Base-by-base conservation (phyloP, 192 early-diverging fungal species). In the Pilobolus umbonatus region DNA sequence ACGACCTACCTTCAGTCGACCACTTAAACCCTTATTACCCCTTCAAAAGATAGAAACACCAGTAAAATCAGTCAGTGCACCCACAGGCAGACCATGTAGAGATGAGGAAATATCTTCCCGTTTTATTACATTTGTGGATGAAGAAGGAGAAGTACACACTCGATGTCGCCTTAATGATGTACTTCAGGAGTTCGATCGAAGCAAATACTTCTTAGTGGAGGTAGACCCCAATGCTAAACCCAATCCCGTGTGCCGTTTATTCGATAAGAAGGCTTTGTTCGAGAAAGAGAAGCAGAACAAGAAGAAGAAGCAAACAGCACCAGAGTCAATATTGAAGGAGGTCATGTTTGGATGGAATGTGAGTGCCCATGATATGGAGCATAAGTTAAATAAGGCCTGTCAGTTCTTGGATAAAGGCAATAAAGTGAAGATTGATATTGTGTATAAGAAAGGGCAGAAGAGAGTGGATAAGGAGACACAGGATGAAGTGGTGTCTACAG, bases 341-440 rank as follows among this genome's bases (percentile, higher is more conserved):
- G 51, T 82, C 1, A 58, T 65, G 6, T 68, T 82, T 45, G 69
- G 74, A 7, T 82, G 80, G 80, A 76, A 74, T 14, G 78, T 78
- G 28, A 68, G 74, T 31, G 12, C 51, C 5, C 68, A 82, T 25
- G 80, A 82, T 45, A 69, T 79, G 52, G 55, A 56, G 8, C 80
- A 78, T 55, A 82, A 82, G 56, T 54, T 82, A 14, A 32, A 60
- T 14, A 69, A 73, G 50, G 75, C 65, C 3, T 57, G 60, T 30
- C 75, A 67, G 25, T 79, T 79, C 46, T 56, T 82, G 19, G 74
- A 79, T 22, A 78, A 79, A 65, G 80, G 80, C 9, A 64, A 79
- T 32, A 65, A 72, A 30, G 60, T 82, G 24, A 68, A 75, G 17
- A 51, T 82, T 7, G 73, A 75, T 45, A 65, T 82, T 39, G 72